Percentiles rank a stretch among this genome's conserved stretches.
These are phyloP conservation scores for Fusarium goolgardi DNA, from an alignment of 2,329 filamentous ascomycete genomes.

Conservation along the genomic window DNA sequence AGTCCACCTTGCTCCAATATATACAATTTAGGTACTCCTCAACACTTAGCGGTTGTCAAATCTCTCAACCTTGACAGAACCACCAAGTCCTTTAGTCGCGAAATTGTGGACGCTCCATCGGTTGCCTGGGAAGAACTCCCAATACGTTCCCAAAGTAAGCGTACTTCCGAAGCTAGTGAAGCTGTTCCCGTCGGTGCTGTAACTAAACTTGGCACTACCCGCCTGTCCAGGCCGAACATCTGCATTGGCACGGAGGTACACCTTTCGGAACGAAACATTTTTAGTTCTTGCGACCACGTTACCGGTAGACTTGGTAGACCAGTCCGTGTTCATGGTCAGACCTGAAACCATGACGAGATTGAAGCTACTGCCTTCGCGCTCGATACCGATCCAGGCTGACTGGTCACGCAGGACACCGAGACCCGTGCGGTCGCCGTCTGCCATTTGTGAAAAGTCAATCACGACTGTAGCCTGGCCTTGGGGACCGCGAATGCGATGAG, in stretches of 20 bases:
- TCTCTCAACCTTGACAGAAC: constrained; percentile 4
- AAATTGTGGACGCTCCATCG: constrained; percentile 17
- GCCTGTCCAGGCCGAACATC: constrained; percentile 4
- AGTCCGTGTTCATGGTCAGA: constrained; percentile 10
- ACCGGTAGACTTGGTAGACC: constrained; percentile 15
- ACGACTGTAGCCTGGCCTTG: constrained; percentile 5
- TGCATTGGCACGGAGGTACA: constrained; percentile 10
- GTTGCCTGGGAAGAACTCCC: constrained; percentile 16
- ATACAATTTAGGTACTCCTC: background rate
- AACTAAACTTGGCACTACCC: constrained; percentile 17
- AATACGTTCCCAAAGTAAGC: constrained; percentile 10
- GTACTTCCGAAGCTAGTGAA: constrained; percentile 5
- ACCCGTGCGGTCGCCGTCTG: constrained; percentile 3
- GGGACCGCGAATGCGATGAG: constrained; percentile 6
- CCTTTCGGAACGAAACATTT: constrained; percentile 9
- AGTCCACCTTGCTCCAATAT: background rate
- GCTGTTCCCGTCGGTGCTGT: constrained; percentile 1
- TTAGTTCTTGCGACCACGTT: background rate
- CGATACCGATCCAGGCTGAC: constrained; percentile 16
- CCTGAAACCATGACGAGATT: constrained; percentile 10
- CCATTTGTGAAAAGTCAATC: constrained; percentile 15
- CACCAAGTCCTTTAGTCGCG: background rate
- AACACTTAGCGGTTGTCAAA: constrained; percentile 4
- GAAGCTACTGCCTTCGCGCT: constrained; percentile 14
- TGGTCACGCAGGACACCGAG: constrained; percentile 9